Evolutionary conservation across 2,329 filamentous ascomycete species (phyloP), one percentile per base, ranked within the genome.

Genomic region (Penicillium nordicum): DNA sequence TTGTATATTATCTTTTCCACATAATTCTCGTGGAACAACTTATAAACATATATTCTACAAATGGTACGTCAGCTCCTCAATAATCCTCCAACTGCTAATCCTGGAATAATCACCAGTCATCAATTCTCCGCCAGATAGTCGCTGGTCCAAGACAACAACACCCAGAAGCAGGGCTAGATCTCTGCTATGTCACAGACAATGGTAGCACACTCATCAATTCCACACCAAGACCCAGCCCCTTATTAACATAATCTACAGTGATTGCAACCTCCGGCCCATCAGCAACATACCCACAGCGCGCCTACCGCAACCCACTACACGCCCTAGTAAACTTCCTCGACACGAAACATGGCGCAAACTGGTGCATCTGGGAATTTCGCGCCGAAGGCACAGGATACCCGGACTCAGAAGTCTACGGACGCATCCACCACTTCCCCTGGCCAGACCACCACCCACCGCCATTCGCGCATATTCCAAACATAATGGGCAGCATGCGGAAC

Each of bases 321-420:
- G 84, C 88, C 38, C 84, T 99, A 23, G 90, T 97, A 57, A 83
- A 84, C 62, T 99, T 93, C 72, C 87, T 99, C 60, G 91, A 97
- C 75, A 79, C 82, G 43, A 90, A 92, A 68, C 94, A 99, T 75
- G 88, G 83, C 29, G 77, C 85, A 27, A 79, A 94, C 61, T 99
- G 94, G 94, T 86, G 88, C 3, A 96, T 99, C 67, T 99, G 93
- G 91, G 94, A 99, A 76, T 99, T 99, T 67, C 87, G 94, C 44
- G 94, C 92, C 36, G 94, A 99, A 73, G 94, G 94, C 5, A 97
- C 94, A 0, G 94, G 94, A 1, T 99, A 99, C 68, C 92, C 92
- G 0, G 94, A 99, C 69, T 84, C 86, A 18, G 89, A 92, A 56
- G 93, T 99, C 1, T 91, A 96, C 71, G 82, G 85, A 34, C 83